phyloP scores from a whole-genome alignment of 2,329 filamentous ascomycete species.

The Venturia aucupariae region DNA sequence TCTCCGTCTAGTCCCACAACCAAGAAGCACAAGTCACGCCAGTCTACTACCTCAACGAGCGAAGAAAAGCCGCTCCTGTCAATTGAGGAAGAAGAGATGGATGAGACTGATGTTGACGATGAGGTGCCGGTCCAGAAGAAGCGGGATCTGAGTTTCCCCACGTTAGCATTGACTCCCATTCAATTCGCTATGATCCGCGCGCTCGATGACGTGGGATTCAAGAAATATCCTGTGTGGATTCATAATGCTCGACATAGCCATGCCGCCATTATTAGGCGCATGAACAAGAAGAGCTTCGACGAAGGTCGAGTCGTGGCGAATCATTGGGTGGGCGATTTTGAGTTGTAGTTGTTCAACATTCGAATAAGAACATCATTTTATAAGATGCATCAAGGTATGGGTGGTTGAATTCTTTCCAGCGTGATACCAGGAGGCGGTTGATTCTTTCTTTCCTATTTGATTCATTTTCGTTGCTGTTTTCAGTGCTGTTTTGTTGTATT shows the following conservation, averaged over 20 bases:
- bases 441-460: too few relatives aligned
- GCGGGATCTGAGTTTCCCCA: constrained; percentile 46
- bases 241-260: constrained; percentile 73
- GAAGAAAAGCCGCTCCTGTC: constrained; percentile 3
- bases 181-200: constrained; percentile 81
- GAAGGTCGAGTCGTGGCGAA: constrained; percentile 70
- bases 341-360: constrained; percentile 33
- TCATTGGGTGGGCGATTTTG: constrained; percentile 75
- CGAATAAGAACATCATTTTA: background rate
- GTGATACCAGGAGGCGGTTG: background rate
- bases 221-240: constrained; percentile 59
- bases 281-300: constrained; percentile 54
- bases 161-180: constrained; percentile 64
- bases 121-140: background rate
- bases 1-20: constrained; percentile 21
- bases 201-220: constrained; percentile 55
- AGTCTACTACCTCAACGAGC: constrained; percentile 1
- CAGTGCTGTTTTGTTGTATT: too few relatives aligned
- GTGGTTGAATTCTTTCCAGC: background rate
- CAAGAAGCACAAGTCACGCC: constrained; percentile 19
- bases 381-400: background rate
- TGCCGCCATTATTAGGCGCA: constrained; percentile 80
- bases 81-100: background rate
- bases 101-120: background rate
- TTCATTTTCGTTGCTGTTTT: too few relatives aligned